A percentile compares a stretch with the other conserved stretches of the same genome.
phyloP scores from a whole-genome alignment of 805 yeast species.

The Hanseniaspora lachancei region DNA sequence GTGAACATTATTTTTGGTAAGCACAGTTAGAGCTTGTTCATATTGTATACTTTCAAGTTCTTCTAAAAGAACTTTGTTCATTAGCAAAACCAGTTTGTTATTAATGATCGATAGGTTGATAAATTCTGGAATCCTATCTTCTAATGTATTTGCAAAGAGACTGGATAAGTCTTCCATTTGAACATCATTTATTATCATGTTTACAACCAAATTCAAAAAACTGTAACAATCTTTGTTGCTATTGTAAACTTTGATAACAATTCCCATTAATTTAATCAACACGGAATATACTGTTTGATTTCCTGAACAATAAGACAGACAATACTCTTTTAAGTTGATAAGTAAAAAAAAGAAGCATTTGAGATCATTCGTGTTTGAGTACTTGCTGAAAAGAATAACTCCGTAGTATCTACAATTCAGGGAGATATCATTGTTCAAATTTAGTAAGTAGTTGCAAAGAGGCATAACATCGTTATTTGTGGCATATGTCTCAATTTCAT shows the following conservation, averaged over 20 bases:
- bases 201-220: background rate
- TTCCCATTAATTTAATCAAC: background rate
- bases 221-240: background rate
- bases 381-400: background rate
- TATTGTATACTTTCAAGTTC: background rate
- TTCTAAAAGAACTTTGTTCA: conserved; percentile 19
- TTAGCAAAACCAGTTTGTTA: conserved; percentile 19
- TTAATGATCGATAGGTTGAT: background rate
- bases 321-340: background rate
- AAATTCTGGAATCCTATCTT: background rate
- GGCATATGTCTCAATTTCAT: background rate
- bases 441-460: background rate
- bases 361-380: background rate
- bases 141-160: too few species aligned
- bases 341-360: background rate
- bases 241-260: background rate
- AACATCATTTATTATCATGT: background rate
- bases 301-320: background rate
- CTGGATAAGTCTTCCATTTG: too few species aligned
- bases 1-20: background rate
- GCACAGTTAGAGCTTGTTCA: background rate
- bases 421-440: background rate
- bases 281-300: background rate
- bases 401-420: background rate
- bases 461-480: background rate